Evolutionary conservation across 495 filamentous ascomycete genomes (phyloP).

Genomic region (Bryoglossum gracile): DNA sequence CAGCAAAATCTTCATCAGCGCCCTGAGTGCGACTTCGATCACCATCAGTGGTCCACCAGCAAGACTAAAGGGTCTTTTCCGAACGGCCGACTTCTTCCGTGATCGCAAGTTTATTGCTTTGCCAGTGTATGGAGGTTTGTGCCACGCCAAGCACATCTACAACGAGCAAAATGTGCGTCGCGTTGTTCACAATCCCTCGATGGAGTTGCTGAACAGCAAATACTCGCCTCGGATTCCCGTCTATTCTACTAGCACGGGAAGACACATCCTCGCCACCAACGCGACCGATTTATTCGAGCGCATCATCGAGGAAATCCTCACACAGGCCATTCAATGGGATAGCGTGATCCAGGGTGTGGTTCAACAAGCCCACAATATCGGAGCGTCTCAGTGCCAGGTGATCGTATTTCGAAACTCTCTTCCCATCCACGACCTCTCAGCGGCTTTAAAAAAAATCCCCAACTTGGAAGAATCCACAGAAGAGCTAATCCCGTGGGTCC

Average conservation of each 20-base stretch:
- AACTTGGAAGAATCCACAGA: background rate
- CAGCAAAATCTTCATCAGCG: slow-evolving; percentile 15
- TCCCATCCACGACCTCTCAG: slow-evolving; percentile 12
- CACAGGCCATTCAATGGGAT: slow-evolving; percentile 27
- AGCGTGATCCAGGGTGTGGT: slow-evolving; percentile 24
- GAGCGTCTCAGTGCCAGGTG: slow-evolving; percentile 13
- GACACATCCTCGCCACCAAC: slow-evolving; percentile 16
- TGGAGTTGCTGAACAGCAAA: slow-evolving; percentile 1
- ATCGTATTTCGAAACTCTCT: slow-evolving; percentile 18
- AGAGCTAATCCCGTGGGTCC: slow-evolving; percentile 1
- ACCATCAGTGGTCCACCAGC: slow-evolving; percentile 27
- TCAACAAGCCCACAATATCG: background rate
- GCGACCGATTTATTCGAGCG: slow-evolving; percentile 26
- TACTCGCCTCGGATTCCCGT: slow-evolving; percentile 16
- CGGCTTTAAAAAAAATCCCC: background rate
- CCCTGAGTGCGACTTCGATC: background rate
- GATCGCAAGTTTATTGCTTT: slow-evolving; percentile 27
- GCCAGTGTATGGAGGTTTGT: slow-evolving; percentile 26
- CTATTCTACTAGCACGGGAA: slow-evolving; percentile 20
- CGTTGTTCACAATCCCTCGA: slow-evolving; percentile 17
- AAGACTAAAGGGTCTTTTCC: slow-evolving; percentile 30
- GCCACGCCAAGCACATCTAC: slow-evolving; percentile 40
- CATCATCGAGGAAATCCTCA: slow-evolving; percentile 31
- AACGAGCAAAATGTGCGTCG: slow-evolving; percentile 21
- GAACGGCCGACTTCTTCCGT: slow-evolving; percentile 27